A percentile compares a stretch with the other conserved stretches of the same genome.
These are phyloP conservation scores for Mrakia hoshinonis DNA, from an alignment of 768 basidiomycete genomes.

Conservation along the genomic window DNA sequence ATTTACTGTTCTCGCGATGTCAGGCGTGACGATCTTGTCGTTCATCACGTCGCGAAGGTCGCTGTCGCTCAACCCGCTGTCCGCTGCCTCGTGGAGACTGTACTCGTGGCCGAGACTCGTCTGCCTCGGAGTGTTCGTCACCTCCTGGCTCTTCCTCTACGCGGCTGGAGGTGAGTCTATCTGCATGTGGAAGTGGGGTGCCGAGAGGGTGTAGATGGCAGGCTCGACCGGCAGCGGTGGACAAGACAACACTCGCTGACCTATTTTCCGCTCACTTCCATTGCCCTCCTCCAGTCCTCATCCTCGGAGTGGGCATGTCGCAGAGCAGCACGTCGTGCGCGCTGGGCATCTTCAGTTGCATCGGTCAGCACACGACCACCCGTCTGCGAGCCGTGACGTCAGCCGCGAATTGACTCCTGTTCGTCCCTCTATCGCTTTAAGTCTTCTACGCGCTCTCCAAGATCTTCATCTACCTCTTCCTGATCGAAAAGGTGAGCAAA, in stretches of 20 bases:
- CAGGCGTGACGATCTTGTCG: conserved; percentile 21
- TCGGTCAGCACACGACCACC: background rate
- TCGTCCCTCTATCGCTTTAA: background rate
- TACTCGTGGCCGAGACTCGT: conserved; percentile 20
- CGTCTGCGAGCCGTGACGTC: too few species aligned
- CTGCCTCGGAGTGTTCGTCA: conserved; percentile 20
- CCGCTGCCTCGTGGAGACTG: background rate
- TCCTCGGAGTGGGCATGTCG: conserved; percentile 24
- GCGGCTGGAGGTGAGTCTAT: background rate
- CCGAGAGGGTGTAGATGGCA: too few species aligned
- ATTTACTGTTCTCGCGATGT: background rate
- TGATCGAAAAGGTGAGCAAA: conserved; percentile 19
- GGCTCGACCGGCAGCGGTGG: too few species aligned
- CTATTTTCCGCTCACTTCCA: background rate
- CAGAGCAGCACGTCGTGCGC: conserved; percentile 4
- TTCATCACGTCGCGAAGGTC: conserved; percentile 25
- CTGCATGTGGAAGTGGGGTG: too few species aligned
- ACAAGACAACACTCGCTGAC: background rate
- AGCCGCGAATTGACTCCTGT: background rate
- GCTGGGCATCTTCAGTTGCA: conserved; percentile 27
- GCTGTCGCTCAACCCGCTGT: conserved; percentile 18
- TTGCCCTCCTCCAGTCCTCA: conserved; percentile 12
- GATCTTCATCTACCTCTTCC: conserved; percentile 27
- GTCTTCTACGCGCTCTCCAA: conserved; percentile 28
- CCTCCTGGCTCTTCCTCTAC: conserved; percentile 6